A percentile compares a stretch with the other conserved stretches of the same genome.
Conservation (phyloP, 495 filamentous ascomycete species). For the Extremus antarcticus region DNA sequence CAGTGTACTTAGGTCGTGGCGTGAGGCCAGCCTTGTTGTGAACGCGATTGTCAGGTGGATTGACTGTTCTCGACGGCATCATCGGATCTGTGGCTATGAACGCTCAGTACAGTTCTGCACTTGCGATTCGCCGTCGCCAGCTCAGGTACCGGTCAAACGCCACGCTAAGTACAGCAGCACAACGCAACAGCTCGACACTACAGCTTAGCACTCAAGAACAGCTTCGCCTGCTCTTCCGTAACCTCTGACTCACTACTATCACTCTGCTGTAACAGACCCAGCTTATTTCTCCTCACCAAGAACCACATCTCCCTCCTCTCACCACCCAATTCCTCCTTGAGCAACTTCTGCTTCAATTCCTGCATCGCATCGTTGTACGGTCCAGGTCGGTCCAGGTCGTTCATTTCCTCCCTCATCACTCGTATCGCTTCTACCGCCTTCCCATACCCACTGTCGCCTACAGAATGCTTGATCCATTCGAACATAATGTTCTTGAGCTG, state of each 20-base stretch:
- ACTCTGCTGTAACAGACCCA: conserved; percentile 63
- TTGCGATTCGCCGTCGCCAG: too few relatives aligned
- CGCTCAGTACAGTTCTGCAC: too few relatives aligned
- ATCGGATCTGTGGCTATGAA: too few relatives aligned
- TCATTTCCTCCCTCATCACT: conserved; percentile 67
- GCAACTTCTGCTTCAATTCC: conserved; percentile 59
- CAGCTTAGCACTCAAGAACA: conserved; percentile 30
- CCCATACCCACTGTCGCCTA: conserved; percentile 65
- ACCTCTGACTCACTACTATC: conserved; percentile 52
- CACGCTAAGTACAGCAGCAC: background rate
- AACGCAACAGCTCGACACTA: background rate
- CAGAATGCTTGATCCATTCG: conserved; percentile 54
- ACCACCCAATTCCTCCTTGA: conserved; percentile 64
- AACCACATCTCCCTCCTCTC: conserved; percentile 79
- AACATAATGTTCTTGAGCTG: conserved; percentile 67
- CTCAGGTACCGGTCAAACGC: background rate
- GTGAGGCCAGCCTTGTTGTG: too few relatives aligned
- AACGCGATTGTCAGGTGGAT: too few relatives aligned
- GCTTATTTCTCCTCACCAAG: conserved; percentile 48
- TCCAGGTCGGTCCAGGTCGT: conserved; percentile 61
- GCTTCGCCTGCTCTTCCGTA: conserved; percentile 54
- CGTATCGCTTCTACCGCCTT: conserved; percentile 65
- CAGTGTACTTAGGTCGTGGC: too few relatives aligned
- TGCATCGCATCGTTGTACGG: conserved; percentile 68
- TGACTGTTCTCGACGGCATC: too few relatives aligned